phyloP scores from a whole-genome alignment of 2,329 filamentous ascomycete genomes.

The Alternaria sp. region DNA sequence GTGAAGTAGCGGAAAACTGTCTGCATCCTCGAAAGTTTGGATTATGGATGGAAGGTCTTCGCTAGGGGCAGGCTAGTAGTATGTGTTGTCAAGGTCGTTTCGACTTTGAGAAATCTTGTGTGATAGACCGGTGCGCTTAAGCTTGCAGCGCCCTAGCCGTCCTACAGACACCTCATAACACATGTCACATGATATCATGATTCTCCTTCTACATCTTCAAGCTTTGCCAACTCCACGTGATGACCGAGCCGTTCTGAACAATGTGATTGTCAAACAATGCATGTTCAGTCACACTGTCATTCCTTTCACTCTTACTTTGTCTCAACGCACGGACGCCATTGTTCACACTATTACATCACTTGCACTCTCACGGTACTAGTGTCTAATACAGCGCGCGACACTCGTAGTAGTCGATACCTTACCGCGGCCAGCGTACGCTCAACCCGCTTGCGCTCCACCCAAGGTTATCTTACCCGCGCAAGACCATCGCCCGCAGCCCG shows the following conservation, averaged over 20 bases:
- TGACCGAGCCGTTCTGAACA: not conserved
- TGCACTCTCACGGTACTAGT: not conserved
- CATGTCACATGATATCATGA: rapidly evolving
- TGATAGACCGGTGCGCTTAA: not conserved
- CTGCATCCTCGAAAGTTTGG: too few species aligned
- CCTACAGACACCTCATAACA: not conserved
- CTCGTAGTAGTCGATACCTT: not conserved
- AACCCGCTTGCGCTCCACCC: not conserved
- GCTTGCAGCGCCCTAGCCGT: not conserved
- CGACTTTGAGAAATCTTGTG: too few species aligned
- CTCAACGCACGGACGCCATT: not conserved
- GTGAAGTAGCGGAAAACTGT: too few species aligned
- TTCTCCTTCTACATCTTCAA: rapidly evolving
- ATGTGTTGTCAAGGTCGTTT: too few species aligned
- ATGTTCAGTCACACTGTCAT: not conserved
- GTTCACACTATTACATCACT: not conserved
- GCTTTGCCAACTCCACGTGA: not conserved
- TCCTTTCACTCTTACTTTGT: not conserved
- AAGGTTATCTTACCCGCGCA: not conserved
- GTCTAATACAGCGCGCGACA: not conserved
- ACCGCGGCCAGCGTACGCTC: not conserved
- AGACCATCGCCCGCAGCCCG: not conserved
- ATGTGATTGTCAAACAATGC: not conserved
- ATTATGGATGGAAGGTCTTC: too few species aligned
- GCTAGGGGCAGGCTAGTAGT: too few species aligned